Base-by-base conservation (phyloP, 2,329 filamentous ascomycete genomes). In the Cytospora paraplurivora region DNA sequence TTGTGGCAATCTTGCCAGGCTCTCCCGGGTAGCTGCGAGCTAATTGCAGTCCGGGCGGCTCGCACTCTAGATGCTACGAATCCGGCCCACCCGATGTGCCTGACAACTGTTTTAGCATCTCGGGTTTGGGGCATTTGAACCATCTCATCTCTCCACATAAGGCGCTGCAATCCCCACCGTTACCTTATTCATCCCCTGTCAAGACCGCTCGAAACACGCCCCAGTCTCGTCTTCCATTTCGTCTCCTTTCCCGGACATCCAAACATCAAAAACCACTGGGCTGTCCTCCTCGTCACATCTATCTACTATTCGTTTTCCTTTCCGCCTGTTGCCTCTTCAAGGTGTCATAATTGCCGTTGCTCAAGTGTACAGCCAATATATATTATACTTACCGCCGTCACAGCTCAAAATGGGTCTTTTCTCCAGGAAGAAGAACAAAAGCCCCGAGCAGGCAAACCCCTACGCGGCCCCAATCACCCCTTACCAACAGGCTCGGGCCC, bases 401-500 rank as follows among this genome's bases (percentile, higher is more conserved):
- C 35, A 66, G 62, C 41, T 64, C 58, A 59, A n/a, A 19, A 66
- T 66, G 64, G 81, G 82, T 53, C 78, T 85, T 58, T 85, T 86
- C 69, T 77, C 81, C 68, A 77, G 79, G 67, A 85, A 84, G 77
- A 85, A 82, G 62, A 66, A 27, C 27, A 27, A 66, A 50, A 62
- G 58, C 8, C 41, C 50, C 19, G 50, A 60, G 56, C 79, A 81
- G 41, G 87, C 88, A 69, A 85, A 86, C 66, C 83, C 84, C 33
- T 87, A 85, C 69, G 79, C 82, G 63, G 79, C 81, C 74, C 79
- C 70, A 77, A 78, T 79, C 72, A 78, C 76, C 33, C 73, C 80
- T 17, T 79, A 82, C 66, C 79, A 81, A 66, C 75, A 80, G 73
- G 76, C 77, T 64, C 76, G 76, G 62, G 67, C 72, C 62, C 72